phyloP scores from a whole-genome alignment of 805 yeast genomes.

The Metschnikowia bowlesiae region DNA sequence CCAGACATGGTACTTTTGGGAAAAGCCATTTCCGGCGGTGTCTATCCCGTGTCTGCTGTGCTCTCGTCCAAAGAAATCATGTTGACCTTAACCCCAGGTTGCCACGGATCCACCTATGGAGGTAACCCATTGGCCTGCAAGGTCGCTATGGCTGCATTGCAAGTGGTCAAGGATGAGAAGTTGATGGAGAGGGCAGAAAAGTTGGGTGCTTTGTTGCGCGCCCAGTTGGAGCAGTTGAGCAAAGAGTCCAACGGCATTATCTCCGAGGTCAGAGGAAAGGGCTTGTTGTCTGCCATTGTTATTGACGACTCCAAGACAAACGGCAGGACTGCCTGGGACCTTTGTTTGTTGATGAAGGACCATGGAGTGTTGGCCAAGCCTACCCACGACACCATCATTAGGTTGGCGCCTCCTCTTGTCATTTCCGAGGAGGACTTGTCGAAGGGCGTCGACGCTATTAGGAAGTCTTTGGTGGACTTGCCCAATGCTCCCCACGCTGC shows the following conservation, averaged over 20 bases:
- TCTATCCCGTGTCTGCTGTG: constrained; percentile 86
- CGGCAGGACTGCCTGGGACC: constrained; percentile 94
- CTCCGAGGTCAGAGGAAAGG: constrained; percentile 73
- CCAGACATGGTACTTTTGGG: constrained; percentile 91
- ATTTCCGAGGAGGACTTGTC: constrained; percentile 81
- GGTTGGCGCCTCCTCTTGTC: constrained; percentile 94
- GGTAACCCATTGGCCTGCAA: constrained; percentile 94
- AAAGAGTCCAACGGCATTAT: constrained; percentile 49
- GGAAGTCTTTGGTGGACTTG: constrained; percentile 49
- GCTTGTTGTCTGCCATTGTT: constrained; percentile 85
- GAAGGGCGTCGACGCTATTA: constrained; percentile 75
- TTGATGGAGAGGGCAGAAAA: constrained; percentile 71
- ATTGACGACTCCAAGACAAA: constrained; percentile 78
- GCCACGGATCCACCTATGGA: constrained; percentile 97
- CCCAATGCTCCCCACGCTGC: constrained; percentile 49
- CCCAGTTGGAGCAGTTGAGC: constrained; percentile 52
- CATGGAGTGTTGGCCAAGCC: constrained; percentile 93
- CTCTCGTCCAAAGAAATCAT: constrained; percentile 85
- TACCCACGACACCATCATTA: constrained; percentile 91
- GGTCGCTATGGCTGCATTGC: constrained; percentile 88
- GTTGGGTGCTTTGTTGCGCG: constrained; percentile 67
- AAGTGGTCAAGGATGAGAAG: constrained; percentile 84
- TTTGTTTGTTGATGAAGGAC: constrained; percentile 84
- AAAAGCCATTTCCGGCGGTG: constrained; percentile 95
- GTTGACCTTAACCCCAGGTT: constrained; percentile 88